Evolutionary conservation across 306 rosid genomes (phyloP).

Genomic region (Canavalia gladiata): DNA sequence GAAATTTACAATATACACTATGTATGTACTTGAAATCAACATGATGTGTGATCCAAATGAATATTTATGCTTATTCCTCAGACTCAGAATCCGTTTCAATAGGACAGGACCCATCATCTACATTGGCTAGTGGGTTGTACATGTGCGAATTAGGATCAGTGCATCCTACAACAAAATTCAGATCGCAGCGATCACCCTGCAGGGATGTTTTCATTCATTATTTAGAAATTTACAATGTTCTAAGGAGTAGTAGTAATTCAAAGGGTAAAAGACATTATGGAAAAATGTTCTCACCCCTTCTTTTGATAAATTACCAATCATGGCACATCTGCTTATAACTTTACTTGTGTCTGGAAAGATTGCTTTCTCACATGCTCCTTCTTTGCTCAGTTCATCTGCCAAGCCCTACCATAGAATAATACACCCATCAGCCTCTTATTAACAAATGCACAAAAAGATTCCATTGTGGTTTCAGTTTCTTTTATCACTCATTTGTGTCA

Average conservation of each 20-base stretch:
- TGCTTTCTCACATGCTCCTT: constrained; percentile 90
- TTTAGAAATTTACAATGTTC: background rate
- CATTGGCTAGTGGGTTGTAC: constrained; percentile 84
- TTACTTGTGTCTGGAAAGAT: constrained; percentile 81
- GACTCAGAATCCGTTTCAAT: constrained; percentile 61
- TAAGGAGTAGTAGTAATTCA: background rate
- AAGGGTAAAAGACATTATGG: background rate
- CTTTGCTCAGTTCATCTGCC: constrained; percentile 79
- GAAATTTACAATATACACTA: constrained; percentile 43
- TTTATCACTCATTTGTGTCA: background rate
- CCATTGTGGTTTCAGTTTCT: constrained; percentile 5
- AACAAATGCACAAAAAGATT: background rate
- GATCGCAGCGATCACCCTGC: constrained; percentile 91
- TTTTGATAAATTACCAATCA: constrained; percentile 73
- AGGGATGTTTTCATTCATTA: constrained; percentile 29
- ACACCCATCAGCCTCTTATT: constrained; percentile 12
- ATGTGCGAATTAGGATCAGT: constrained; percentile 76
- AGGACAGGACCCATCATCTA: constrained; percentile 90
- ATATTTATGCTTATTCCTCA: constrained; percentile 51
- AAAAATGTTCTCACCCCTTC: constrained; percentile 80
- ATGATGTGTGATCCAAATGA: constrained; percentile 24
- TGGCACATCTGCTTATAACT: constrained; percentile 67
- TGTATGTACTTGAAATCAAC: constrained; percentile 29
- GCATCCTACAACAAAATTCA: constrained; percentile 78
- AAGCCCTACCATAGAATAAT: constrained; percentile 64